Evolutionary conservation across 2,329 filamentous ascomycete genomes (phyloP).

Genomic region (Aspergillus sojae): DNA sequence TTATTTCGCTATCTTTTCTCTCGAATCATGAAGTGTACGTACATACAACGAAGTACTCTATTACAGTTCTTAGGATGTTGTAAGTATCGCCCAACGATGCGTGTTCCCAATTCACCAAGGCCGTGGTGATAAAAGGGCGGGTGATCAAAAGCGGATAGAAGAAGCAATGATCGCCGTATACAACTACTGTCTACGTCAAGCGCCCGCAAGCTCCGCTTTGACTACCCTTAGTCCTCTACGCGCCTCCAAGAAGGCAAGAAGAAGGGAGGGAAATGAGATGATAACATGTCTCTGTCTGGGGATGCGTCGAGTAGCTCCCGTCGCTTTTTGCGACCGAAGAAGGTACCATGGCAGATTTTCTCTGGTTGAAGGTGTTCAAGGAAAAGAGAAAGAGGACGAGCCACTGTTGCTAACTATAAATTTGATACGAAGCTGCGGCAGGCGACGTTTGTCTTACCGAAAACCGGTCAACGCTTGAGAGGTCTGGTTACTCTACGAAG

Average conservation of each 20-base stretch:
- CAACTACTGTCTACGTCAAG: neutral
- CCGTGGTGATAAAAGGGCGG: neutral
- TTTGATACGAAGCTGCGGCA: conserved; percentile 64
- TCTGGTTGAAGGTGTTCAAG: neutral
- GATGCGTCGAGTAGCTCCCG: conserved; percentile 34
- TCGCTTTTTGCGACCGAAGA: conserved; percentile 36
- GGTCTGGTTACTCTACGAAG: conserved; percentile 76
- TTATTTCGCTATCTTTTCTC: neutral
- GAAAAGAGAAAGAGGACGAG: neutral
- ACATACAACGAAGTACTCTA: too few species aligned
- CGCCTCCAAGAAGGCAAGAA: neutral
- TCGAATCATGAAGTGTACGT: too few species aligned
- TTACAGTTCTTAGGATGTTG: too few species aligned
- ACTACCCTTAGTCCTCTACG: neutral
- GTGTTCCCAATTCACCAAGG: neutral
- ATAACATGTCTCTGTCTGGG: conserved; percentile 32
- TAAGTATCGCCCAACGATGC: neutral
- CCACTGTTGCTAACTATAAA: conserved; percentile 5
- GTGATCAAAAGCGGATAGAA: conserved; percentile 1
- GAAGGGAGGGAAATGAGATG: conserved; percentile 23
- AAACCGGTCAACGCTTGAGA: conserved; percentile 80
- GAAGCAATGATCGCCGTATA: conserved; percentile 1
- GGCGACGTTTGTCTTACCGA: conserved; percentile 83
- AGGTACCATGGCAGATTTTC: conserved; percentile 22
- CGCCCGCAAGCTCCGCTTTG: neutral